Percentiles rank a stretch among this genome's conserved stretches.
Evolutionary conservation across 352 stramenopile species (phyloP).

Genomic region (Globisporangium viniferum): DNA sequence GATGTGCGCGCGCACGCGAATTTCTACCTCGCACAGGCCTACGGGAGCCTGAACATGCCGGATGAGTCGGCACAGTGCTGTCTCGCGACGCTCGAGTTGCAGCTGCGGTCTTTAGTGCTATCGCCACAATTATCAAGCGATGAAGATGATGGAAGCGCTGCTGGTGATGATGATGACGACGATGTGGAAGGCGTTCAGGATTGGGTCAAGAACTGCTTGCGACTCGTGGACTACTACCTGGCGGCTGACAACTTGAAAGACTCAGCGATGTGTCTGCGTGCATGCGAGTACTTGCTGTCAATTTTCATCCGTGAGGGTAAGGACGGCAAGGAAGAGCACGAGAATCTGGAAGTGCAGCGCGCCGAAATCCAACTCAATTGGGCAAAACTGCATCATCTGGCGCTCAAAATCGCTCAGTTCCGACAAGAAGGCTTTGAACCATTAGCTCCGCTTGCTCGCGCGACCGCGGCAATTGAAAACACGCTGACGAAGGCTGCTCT

Average conservation of each 20-base stretch:
- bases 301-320: neutral
- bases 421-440: conserved; percentile 21
- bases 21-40: conserved; percentile 77
- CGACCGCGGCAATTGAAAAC: conserved; percentile 22
- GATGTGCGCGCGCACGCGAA: conserved; percentile 43
- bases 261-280: conserved; percentile 43
- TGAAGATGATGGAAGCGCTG: neutral
- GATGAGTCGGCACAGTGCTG: conserved; percentile 61
- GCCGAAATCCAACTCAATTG: conserved; percentile 50
- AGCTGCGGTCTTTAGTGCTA: conserved; percentile 27
- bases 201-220: conserved; percentile 55
- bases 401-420: conserved; percentile 38
- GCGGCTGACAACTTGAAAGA: conserved; percentile 41
- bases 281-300: conserved; percentile 39
- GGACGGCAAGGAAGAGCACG: conserved; percentile 9
- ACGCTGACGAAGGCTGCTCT: conserved; percentile 14
- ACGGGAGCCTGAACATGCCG: conserved; percentile 40
- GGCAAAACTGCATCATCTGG: conserved; percentile 47
- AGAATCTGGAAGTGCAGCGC: conserved; percentile 22
- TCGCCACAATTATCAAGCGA: neutral
- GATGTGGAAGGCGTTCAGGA: conserved; percentile 32
- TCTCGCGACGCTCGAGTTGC: conserved; percentile 58
- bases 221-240: conserved; percentile 62
- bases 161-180: neutral
- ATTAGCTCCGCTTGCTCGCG: neutral